Conservation (phyloP, 2,329 filamentous ascomycete species). For the Cladophialophora chaetospira region DNA sequence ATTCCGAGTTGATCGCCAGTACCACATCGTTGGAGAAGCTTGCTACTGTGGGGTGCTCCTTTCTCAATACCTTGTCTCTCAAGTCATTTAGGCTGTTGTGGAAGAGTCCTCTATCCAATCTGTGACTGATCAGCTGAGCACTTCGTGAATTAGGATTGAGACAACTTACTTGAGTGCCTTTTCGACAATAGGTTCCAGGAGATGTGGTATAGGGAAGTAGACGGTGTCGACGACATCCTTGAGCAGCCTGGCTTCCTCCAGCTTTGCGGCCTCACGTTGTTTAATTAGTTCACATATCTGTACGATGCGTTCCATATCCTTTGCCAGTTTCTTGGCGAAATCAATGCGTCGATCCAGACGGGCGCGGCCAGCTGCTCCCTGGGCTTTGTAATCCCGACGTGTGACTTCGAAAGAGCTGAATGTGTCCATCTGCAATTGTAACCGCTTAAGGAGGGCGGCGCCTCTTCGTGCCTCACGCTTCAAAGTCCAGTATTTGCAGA, state of each 20-base stretch:
- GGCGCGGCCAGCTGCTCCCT: slow-evolving; percentile 81
- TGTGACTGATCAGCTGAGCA: slow-evolving; percentile 33
- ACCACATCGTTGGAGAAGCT: slow-evolving; percentile 63
- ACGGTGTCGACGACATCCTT: slow-evolving; percentile 80
- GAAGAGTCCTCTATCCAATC: slow-evolving; percentile 57
- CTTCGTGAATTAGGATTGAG: background rate
- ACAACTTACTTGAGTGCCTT: slow-evolving; percentile 75
- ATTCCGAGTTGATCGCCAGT: slow-evolving; percentile 57
- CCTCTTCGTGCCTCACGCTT: slow-evolving; percentile 92
- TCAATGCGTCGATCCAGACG: slow-evolving; percentile 80
- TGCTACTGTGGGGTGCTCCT: slow-evolving; percentile 62
- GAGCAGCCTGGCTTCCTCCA: slow-evolving; percentile 74
- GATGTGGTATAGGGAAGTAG: slow-evolving; percentile 83
- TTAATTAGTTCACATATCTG: slow-evolving; percentile 70
- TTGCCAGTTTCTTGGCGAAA: slow-evolving; percentile 69
- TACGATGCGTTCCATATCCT: slow-evolving; percentile 76
- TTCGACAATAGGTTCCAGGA: slow-evolving; percentile 76
- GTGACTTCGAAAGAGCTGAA: slow-evolving; percentile 98
- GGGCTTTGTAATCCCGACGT: slow-evolving; percentile 88
- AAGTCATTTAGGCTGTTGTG: slow-evolving; percentile 56
- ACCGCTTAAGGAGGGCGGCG: slow-evolving; percentile 84
- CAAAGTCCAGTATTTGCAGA: slow-evolving; percentile 95
- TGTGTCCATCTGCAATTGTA: slow-evolving; percentile 92
- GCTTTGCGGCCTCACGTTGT: slow-evolving; percentile 73
- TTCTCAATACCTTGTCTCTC: slow-evolving; percentile 55